Evolutionary conservation across 2,329 filamentous ascomycete species (phyloP).

Genomic region (Colletotrichum higginsianum): DNA sequence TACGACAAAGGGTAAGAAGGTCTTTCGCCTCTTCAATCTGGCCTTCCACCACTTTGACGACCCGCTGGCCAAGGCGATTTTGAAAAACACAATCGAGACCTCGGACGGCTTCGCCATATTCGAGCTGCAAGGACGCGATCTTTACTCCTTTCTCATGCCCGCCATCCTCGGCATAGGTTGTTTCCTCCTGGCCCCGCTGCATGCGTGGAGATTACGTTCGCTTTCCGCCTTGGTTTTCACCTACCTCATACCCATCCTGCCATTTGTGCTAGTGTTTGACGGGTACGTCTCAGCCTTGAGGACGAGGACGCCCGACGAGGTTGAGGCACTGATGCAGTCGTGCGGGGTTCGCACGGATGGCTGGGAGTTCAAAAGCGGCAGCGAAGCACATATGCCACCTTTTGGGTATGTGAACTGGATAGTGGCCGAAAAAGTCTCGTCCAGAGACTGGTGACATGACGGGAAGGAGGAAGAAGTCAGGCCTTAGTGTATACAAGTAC

Average conservation of each 20-base stretch:
- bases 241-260: conserved; percentile 76
- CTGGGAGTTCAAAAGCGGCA: conserved; percentile 67
- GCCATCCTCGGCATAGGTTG: conserved; percentile 67
- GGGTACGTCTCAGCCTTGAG: conserved; percentile 77
- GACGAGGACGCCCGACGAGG: conserved; percentile 77
- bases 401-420: conserved; percentile 67
- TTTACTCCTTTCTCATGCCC: conserved; percentile 68
- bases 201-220: conserved; percentile 67
- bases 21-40: conserved; percentile 80
- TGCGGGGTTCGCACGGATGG: conserved; percentile 61
- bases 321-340: conserved; percentile 70
- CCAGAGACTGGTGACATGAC: conserved; percentile 13
- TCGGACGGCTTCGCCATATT: conserved; percentile 80
- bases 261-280: conserved; percentile 78
- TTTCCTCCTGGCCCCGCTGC: conserved; percentile 66
- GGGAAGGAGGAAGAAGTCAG: background rate
- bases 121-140: conserved; percentile 78
- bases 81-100: conserved; percentile 75
- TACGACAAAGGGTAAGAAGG: conserved; percentile 57
- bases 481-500: background rate
- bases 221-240: conserved; percentile 74
- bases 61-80: conserved; percentile 69
- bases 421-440: conserved; percentile 48
- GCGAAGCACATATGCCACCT: conserved; percentile 64
- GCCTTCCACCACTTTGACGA: conserved; percentile 86